Percentiles rank a stretch among this genome's conserved stretches.
phyloP scores from a whole-genome alignment of 306 rosid genomes.

The Senna tora region DNA sequence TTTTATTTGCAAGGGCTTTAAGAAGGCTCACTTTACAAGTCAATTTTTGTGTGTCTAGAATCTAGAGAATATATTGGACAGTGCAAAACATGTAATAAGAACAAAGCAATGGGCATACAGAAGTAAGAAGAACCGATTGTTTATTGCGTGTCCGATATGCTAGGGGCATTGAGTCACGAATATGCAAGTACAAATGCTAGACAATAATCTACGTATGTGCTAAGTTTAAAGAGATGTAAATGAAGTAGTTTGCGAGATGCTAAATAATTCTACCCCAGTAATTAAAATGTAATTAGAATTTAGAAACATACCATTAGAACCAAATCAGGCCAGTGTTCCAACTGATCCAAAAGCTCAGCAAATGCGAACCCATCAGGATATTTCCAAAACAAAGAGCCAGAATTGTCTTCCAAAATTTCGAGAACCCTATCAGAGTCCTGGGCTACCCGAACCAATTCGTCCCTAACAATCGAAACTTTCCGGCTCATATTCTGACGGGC shows the following conservation, averaged over 20 bases:
- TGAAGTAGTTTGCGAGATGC: not conserved
- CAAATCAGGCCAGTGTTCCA: constrained; percentile 56
- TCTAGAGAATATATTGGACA: not conserved
- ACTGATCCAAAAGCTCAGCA: constrained; percentile 56
- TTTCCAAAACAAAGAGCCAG: constrained; percentile 28
- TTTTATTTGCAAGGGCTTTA: not conserved
- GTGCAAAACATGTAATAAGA: constrained; percentile 4
- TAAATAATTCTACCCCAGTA: not conserved
- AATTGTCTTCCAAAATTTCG: constrained; percentile 40
- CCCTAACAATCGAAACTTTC: constrained; percentile 37
- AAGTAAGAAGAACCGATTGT: not conserved
- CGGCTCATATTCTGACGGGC: constrained; percentile 20
- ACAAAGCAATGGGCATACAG: not conserved
- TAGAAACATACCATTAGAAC: constrained; percentile 52
- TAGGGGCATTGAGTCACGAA: not conserved
- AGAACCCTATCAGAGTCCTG: constrained; percentile 17
- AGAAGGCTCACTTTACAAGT: constrained; percentile 19
- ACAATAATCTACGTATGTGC: not conserved
- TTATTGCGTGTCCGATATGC: not conserved
- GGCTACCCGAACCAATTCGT: constrained; percentile 41
- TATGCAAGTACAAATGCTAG: constrained; percentile 6
- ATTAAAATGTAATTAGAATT: not conserved
- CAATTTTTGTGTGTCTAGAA: constrained; percentile 1
- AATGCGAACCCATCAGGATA: constrained; percentile 28
- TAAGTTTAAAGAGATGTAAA: not conserved